phyloP scores from a whole-genome alignment of 352 stramenopile species.

The Pythium insidiosum region DNA sequence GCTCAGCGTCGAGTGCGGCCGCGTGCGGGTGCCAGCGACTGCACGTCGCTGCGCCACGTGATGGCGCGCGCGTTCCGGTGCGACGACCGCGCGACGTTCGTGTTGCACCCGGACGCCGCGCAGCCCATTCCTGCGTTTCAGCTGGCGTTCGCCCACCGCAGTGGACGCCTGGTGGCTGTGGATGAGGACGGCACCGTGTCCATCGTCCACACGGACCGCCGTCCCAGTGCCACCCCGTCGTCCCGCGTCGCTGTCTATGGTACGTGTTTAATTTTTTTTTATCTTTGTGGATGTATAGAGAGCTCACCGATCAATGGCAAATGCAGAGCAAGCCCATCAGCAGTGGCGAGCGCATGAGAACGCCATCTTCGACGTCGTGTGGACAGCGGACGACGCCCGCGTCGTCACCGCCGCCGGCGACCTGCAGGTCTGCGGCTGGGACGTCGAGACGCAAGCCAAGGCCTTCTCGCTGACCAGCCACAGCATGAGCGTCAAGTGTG shows the following conservation, averaged over 20 bases:
- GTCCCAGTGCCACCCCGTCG: background rate
- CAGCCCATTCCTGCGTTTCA: constrained; percentile 40
- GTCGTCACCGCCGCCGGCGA: constrained; percentile 57
- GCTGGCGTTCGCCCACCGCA: constrained; percentile 26
- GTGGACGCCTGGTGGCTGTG: constrained; percentile 22
- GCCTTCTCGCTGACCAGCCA: constrained; percentile 29
- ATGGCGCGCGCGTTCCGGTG: constrained; percentile 31
- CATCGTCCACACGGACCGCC: constrained; percentile 25
- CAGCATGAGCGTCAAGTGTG: constrained; percentile 68
- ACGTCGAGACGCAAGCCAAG: constrained; percentile 31
- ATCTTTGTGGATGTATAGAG: no score
- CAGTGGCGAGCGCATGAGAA: constrained; percentile 54
- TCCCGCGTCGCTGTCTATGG: background rate
- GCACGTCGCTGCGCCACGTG: constrained; percentile 15
- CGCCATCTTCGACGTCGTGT: constrained; percentile 64
- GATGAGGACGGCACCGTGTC: constrained; percentile 52
- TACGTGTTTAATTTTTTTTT: no score
- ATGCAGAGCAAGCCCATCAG: background rate
- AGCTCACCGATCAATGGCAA: no score
- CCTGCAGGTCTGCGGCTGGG: constrained; percentile 38
- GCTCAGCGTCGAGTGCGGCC: no score
- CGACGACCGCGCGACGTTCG: constrained; percentile 1
- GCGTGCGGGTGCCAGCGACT: no score
- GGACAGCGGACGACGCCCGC: constrained; percentile 36
- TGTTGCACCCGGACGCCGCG: constrained; percentile 5